Base-by-base conservation (phyloP, 768 basidiomycete species). In the Boletales sp. region DNA sequence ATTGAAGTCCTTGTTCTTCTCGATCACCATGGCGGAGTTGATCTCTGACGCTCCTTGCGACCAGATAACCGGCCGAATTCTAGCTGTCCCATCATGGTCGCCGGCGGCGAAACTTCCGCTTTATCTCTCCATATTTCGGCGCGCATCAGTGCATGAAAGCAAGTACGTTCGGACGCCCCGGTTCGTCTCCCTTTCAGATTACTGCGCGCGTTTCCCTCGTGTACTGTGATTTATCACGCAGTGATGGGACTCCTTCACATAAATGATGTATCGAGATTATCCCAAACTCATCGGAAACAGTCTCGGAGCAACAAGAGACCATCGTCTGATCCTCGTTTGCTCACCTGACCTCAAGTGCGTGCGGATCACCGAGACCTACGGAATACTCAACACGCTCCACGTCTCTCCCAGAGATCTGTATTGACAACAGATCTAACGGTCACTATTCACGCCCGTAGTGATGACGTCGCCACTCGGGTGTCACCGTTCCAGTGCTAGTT, bases 61-160 rank as follows among this genome's bases (percentile, higher is more conserved):
- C 4, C 54, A 48, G 49, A 45, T 62, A 30, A 37, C 53, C 57
- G 57, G 50, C 46, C 48, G 51, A 51, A 56, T 30, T 8, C 41
- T 44, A 44, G n/a, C 35, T 33, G 48, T 19, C 28, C 30, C 40
- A 38, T 44, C 53, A 46, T 57, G 42, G 39, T 57, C 44, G 38
- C 49, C 55, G 53, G 54, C 25, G 38, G 33, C 32, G 33, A 41
- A 30, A 17, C 31, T 38, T 38, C 49, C 48, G 42, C 48, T 44
- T 36, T 31, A 46, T 46, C 28, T 18, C 34, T 46, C 47, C 45
- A 36, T 42, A 30, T 44, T 40, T 48, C 19, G 46, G 44, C 19
- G 43, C 40, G 49, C n/a, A 41, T 50, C 50, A 33, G 41, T 31
- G 18, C 21, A 28, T 5, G 13, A 34, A 28, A 28, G 25, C 34